These are phyloP conservation scores for Discostella pseudostelligera DNA, from an alignment of 108 stramenopile species.

Conservation along the genomic window DNA sequence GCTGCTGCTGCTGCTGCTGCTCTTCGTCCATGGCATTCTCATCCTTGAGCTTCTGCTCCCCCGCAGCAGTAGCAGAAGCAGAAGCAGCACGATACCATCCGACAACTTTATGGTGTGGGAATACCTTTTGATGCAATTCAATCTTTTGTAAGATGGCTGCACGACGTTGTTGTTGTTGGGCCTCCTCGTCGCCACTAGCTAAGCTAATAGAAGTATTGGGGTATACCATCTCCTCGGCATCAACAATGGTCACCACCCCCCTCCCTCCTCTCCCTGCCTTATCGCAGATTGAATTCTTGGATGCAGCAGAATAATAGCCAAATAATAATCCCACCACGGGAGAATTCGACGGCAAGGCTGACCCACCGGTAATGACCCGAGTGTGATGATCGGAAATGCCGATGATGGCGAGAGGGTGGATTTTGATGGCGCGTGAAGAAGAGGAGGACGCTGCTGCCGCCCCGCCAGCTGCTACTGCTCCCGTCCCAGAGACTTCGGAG, in stretches of 20 bases:
- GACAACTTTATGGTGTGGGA: constrained; percentile 70
- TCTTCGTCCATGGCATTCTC: constrained; percentile 8
- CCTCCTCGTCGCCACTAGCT: too few relatives aligned
- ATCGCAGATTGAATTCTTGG: too few relatives aligned
- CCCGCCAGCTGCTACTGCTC: not conserved
- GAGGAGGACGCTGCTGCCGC: not conserved
- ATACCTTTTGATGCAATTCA: constrained; percentile 76
- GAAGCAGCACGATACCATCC: constrained; percentile 81
- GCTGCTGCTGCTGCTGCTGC: not conserved
- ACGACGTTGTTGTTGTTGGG: constrained; percentile 34
- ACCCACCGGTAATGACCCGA: constrained; percentile 70
- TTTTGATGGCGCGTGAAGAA: constrained; percentile 21
- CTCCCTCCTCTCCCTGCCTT: constrained; percentile 6
- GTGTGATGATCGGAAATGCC: constrained; percentile 87
- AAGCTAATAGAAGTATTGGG: not conserved
- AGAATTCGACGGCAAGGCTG: constrained; percentile 51
- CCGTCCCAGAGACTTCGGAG: too few relatives aligned
- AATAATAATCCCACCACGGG: constrained; percentile 65
- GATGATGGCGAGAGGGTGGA: constrained; percentile 69
- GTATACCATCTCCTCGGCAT: constrained; percentile 41
- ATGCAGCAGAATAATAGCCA: constrained; percentile 17
- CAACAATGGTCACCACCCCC: constrained; percentile 13
- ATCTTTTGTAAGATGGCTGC: constrained; percentile 56
- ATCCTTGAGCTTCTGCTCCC: not conserved
- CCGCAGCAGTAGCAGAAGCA: too few relatives aligned